Evolutionary conservation across 176 grass and related monocot genomes (phyloP).

Genomic region (Melocanna baccifera): DNA sequence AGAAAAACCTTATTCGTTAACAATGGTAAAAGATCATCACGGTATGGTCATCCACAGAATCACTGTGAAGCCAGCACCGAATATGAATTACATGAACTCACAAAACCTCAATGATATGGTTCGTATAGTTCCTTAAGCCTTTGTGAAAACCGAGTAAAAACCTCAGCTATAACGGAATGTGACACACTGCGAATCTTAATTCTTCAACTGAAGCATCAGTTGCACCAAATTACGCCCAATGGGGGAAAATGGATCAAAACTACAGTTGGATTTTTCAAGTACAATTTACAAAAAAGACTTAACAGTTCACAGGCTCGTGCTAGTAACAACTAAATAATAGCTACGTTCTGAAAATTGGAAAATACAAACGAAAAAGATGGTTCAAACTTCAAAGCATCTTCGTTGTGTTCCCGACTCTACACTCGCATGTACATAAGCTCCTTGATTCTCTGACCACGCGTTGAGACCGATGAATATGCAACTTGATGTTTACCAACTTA

Average conservation of each 20-base stretch:
- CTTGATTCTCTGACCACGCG: conserved; percentile 68
- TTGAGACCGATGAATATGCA: conserved; percentile 65
- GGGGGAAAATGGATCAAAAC: neutral
- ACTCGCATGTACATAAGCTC: conserved; percentile 66
- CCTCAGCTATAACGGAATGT: neutral
- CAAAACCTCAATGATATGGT: neutral
- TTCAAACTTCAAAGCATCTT: conserved; percentile 49
- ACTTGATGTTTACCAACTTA: conserved; percentile 82
- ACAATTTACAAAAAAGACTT: neutral
- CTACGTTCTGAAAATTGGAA: neutral
- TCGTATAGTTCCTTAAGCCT: neutral
- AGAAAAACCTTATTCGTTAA: too few species aligned
- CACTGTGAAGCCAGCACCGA: neutral
- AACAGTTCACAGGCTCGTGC: neutral
- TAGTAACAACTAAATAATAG: neutral
- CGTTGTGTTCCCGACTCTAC: conserved; percentile 56
- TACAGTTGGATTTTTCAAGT: neutral
- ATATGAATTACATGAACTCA: neutral
- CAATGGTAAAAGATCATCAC: too few species aligned
- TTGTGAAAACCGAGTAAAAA: neutral
- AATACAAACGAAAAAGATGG: neutral
- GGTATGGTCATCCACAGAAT: neutral
- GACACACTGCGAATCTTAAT: neutral
- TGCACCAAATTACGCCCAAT: neutral
- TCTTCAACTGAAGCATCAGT: neutral